These are phyloP conservation scores for Lyophyllum decastes DNA, from an alignment of 768 basidiomycete species.

Conservation along the genomic window DNA sequence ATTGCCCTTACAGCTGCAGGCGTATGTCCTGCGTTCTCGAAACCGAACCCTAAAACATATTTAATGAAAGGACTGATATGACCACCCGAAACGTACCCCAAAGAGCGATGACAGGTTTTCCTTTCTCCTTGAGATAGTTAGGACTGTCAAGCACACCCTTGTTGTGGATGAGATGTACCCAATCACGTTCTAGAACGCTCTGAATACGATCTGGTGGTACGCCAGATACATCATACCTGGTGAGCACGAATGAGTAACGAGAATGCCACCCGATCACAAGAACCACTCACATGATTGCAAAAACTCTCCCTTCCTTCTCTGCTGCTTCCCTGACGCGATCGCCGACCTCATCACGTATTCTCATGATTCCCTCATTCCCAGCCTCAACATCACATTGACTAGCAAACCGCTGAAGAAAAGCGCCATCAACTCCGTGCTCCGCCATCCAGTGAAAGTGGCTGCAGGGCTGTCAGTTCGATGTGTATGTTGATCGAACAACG, in stretches of 20 bases:
- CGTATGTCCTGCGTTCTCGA: slow-evolving; percentile 60
- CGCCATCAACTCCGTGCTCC: slow-evolving; percentile 76
- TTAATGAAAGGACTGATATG: background rate
- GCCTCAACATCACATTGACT: slow-evolving; percentile 63
- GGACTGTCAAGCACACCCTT: slow-evolving; percentile 69
- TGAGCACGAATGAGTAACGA: background rate
- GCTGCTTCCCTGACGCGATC: slow-evolving; percentile 74
- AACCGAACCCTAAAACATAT: slow-evolving; percentile 60
- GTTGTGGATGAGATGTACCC: slow-evolving; percentile 66
- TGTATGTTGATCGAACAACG: slow-evolving; percentile 1
- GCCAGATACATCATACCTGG: slow-evolving; percentile 83
- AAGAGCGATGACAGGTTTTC: slow-evolving; percentile 68
- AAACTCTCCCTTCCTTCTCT: slow-evolving; percentile 79
- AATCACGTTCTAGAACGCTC: slow-evolving; percentile 67
- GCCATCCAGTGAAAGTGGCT: slow-evolving; percentile 88
- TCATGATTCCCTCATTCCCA: slow-evolving; percentile 55
- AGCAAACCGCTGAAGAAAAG: slow-evolving; percentile 78
- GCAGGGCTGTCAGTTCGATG: background rate
- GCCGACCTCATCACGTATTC: slow-evolving; percentile 71
- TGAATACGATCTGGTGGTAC: slow-evolving; percentile 73
- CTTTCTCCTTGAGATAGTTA: slow-evolving; percentile 70
- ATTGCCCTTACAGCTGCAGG: slow-evolving; percentile 60
- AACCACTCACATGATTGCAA: slow-evolving; percentile 74
- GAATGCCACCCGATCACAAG: background rate
- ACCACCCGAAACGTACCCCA: slow-evolving; percentile 52